phyloP scores from a whole-genome alignment of 257 asterid genomes.

The Haberlea rhodopensis region DNA sequence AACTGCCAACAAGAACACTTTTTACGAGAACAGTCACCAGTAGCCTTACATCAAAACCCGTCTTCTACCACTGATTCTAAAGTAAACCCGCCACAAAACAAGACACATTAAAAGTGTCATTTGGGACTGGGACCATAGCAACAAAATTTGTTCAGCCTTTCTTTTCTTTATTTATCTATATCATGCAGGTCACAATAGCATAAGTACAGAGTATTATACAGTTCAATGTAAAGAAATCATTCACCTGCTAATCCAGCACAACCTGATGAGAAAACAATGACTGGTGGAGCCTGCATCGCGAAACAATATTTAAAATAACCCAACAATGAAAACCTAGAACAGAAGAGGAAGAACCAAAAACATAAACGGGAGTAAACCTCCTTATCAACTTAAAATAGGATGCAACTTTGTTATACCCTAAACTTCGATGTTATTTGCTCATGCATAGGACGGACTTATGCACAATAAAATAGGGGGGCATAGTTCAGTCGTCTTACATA shows the following conservation, averaged over 20 bases:
- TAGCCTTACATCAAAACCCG: neutral
- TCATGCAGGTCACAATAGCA: neutral
- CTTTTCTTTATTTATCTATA: too few relatives aligned
- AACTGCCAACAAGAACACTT: neutral
- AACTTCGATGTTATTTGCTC: neutral
- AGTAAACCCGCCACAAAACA: neutral
- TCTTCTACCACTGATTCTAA: neutral
- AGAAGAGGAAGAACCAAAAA: conserved; percentile 6
- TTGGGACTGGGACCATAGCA: neutral
- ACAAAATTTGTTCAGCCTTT: neutral
- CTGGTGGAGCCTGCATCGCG: conserved; percentile 77
- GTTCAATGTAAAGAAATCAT: conserved; percentile 21
- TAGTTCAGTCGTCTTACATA: too few relatives aligned
- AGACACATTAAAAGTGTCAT: neutral
- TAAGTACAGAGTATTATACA: conserved; percentile 11
- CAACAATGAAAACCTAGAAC: conserved; percentile 11
- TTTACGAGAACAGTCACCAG: neutral
- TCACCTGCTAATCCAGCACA: conserved; percentile 92
- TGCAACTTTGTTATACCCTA: neutral
- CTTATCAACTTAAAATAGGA: neutral
- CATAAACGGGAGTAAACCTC: neutral
- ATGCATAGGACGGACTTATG: too few relatives aligned
- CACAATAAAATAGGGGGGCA: too few relatives aligned
- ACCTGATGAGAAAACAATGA: conserved; percentile 79
- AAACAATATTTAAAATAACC: conserved; percentile 16